Conservation (phyloP, 805 yeast genomes). For the Nakazawaea peltata region DNA sequence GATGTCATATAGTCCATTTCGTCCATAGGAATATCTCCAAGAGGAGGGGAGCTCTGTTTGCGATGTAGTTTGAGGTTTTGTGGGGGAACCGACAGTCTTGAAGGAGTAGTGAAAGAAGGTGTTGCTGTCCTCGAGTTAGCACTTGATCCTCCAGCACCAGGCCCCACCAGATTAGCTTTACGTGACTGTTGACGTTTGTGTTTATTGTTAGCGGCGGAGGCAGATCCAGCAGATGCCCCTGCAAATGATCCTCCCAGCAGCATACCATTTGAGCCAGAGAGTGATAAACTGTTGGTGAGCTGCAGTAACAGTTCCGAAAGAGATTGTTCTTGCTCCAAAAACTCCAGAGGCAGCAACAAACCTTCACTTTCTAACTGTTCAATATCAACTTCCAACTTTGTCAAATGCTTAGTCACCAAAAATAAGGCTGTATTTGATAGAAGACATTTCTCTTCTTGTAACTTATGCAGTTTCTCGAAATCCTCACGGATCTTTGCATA, state of each 20-base stretch:
- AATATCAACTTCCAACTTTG: conserved; percentile 67
- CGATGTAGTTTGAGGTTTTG: background rate
- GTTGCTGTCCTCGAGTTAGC: conserved; percentile 3
- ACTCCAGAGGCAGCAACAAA: conserved; percentile 49
- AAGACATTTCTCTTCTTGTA: conserved; percentile 73
- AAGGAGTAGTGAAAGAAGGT: conserved; percentile 2
- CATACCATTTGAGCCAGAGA: background rate
- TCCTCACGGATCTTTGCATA: conserved; percentile 64
- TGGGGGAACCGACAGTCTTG: background rate
- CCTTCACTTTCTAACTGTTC: conserved; percentile 74
- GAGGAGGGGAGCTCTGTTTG: background rate
- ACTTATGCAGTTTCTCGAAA: conserved; percentile 43
- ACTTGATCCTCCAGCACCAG: background rate
- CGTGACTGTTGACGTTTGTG: conserved; percentile 1
- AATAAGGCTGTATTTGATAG: conserved; percentile 81
- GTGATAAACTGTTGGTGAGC: background rate
- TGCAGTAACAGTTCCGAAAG: conserved; percentile 1
- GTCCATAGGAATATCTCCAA: background rate
- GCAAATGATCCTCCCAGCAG: background rate
- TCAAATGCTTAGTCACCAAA: conserved; percentile 66
- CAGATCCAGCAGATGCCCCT: conserved; percentile 5
- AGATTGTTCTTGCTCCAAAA: conserved; percentile 11
- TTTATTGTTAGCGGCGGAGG: conserved; percentile 1
- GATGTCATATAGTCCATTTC: too few relatives aligned
- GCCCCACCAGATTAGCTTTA: background rate